Evolutionary conservation across 164 flowering plant species (phyloP), one percentile per base, ranked within the genome.

Genomic region (Annona cherimola): DNA sequence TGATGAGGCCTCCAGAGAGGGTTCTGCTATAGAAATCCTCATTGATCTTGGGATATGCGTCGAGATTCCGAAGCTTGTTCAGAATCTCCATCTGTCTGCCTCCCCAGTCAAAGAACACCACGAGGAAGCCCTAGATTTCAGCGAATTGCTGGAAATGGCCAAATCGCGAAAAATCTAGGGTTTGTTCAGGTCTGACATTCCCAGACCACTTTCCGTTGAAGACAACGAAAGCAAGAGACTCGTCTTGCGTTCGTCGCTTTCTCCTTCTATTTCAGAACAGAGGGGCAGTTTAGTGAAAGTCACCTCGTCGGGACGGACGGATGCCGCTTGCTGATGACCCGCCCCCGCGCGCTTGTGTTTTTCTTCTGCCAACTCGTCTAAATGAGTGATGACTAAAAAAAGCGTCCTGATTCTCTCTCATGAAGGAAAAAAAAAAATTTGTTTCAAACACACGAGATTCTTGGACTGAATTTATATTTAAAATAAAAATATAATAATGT

Each of bases 1-100:
- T 90, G 77, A 90, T 88, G 20, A 90, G 73, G 61, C 95, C 95
- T 14, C 92, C 92, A 69, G 92, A 84, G 78, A 88, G 83, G 12
- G 92, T 84, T 57, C 92, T 86, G 73, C 83, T 87, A 79, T 83
- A 88, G 83, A 88, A 90, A 77, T 90, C 95, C 63, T 90, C 91
- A 64, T 87, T 90, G 78, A 90, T 76, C 79, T 90, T 90, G 1
- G 92, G 95, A 76, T 90, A 90, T 0, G 91, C 95, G 57, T 90
- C 95, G 45, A 90, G 67, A 71, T 76, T 87, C 74, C 81, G 67
- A 4, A 90, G 78, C 81, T 83, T 90, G 69, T 81, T 81, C 20
- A 81, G 67, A 12, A 81, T 46, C 75, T 81, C 81, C 83, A 81
- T 81, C 73, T 66, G 42, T 67, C 41, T 61, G 69, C 42, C 42